These are phyloP conservation scores for Apiospora hydei DNA, from an alignment of 2,329 filamentous ascomycete species.

Conservation along the genomic window DNA sequence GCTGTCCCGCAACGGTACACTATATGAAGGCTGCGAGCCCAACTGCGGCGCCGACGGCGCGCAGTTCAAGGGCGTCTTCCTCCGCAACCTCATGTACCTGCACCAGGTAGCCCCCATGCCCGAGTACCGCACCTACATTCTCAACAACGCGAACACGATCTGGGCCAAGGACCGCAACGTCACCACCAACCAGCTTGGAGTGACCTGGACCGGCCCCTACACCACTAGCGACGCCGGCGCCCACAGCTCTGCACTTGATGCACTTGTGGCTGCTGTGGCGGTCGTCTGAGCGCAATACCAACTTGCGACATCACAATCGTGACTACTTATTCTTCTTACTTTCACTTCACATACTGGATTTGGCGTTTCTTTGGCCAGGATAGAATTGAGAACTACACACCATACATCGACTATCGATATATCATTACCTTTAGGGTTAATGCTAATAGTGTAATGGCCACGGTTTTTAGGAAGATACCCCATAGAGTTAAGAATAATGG, in stretches of 20 bases:
- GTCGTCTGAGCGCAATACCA: constrained; percentile 32
- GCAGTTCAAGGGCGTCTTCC: constrained; percentile 77
- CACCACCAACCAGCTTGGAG: constrained; percentile 39
- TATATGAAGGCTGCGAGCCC: constrained; percentile 63
- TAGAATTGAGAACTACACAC: constrained; percentile 13
- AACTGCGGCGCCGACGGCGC: constrained; percentile 58
- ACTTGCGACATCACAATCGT: not conserved
- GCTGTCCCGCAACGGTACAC: constrained; percentile 53
- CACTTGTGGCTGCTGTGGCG: constrained; percentile 38
- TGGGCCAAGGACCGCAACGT: constrained; percentile 44
- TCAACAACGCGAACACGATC: constrained; percentile 45
- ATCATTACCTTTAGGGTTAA: constrained; percentile 9
- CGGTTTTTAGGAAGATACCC: constrained; percentile 19
- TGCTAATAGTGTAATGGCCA: constrained; percentile 21
- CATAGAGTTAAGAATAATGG: constrained; percentile 19
- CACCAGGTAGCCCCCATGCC: constrained; percentile 55
- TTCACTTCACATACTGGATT: not conserved
- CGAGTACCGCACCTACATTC: constrained; percentile 48
- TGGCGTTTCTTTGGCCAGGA: constrained; percentile 1
- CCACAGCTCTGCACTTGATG: constrained; percentile 42
- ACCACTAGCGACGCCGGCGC: constrained; percentile 38
- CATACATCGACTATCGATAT: constrained; percentile 12
- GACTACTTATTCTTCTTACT: not conserved
- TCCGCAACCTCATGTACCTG: constrained; percentile 67
- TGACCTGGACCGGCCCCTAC: constrained; percentile 41